Percentiles rank a stretch among this genome's conserved stretches.
phyloP scores from a whole-genome alignment of 2,329 filamentous ascomycete species.

The Meredithiella fracta region DNA sequence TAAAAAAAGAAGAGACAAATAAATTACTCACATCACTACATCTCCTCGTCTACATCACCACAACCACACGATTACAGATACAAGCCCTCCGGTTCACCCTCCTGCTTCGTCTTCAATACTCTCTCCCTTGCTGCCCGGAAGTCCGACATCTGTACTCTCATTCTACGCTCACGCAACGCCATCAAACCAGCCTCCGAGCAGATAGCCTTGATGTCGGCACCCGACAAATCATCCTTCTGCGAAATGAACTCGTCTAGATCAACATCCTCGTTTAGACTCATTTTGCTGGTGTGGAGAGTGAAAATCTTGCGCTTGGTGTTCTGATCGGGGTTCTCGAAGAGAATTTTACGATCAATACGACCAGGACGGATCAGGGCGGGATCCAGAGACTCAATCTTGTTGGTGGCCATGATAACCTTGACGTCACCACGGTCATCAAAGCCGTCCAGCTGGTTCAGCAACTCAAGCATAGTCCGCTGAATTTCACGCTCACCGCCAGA shows the following conservation, averaged over 20 bases:
- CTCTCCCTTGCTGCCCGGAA: conserved; percentile 85
- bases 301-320: conserved; percentile 98
- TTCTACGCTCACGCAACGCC: conserved; percentile 83
- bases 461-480: conserved; percentile 94
- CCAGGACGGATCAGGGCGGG: conserved; percentile 91
- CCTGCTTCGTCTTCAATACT: conserved; percentile 95
- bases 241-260: conserved; percentile 96
- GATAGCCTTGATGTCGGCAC: conserved; percentile 97
- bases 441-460: conserved; percentile 94
- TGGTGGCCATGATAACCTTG: conserved; percentile 99
- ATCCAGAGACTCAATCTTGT: conserved; percentile 97
- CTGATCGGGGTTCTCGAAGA: conserved; percentile 54
- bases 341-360: conserved; percentile 95
- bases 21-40: not conserved
- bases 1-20: conserved; percentile 3
- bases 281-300: conserved; percentile 93
- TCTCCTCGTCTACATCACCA: too few species aligned
- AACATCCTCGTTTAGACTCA: conserved; percentile 92
- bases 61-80: conserved; percentile 55
- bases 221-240: conserved; percentile 93
- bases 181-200: conserved; percentile 93
- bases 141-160: conserved; percentile 98
- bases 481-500: conserved; percentile 95
- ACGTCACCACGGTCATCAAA: conserved; percentile 98
- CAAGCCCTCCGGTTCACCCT: conserved; percentile 93